Percentiles rank a stretch among this genome's conserved stretches.
phyloP scores from a whole-genome alignment of 805 yeast species.

The Monosporozyma aerobia region DNA sequence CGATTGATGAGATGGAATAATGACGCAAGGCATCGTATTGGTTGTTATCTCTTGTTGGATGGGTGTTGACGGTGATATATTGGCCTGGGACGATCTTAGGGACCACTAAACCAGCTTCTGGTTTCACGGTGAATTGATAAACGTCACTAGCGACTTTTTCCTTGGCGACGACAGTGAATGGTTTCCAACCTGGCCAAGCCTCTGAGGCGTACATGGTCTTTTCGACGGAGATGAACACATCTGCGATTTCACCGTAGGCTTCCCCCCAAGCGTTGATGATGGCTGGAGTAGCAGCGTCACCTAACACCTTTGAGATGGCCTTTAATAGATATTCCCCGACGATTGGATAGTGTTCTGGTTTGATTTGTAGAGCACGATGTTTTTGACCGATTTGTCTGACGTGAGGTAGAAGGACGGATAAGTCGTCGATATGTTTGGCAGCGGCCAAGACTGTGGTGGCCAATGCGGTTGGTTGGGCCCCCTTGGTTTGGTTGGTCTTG shows the following conservation, averaged over 20 bases:
- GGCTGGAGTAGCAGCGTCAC: slow-evolving; percentile 50
- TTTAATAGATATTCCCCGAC: slow-evolving; percentile 51
- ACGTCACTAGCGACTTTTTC: slow-evolving; percentile 40
- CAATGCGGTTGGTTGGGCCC: slow-evolving; percentile 53
- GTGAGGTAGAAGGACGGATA: slow-evolving; percentile 42
- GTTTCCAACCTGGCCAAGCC: slow-evolving; percentile 53
- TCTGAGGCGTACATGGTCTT: slow-evolving; percentile 36
- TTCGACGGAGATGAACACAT: slow-evolving; percentile 50
- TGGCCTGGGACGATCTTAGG: slow-evolving; percentile 32
- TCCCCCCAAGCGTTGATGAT: slow-evolving; percentile 55
- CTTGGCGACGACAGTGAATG: slow-evolving; percentile 37
- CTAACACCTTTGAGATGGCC: slow-evolving; percentile 47
- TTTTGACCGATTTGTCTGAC: slow-evolving; percentile 54
- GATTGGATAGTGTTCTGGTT: slow-evolving; percentile 56
- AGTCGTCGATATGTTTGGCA: slow-evolving; percentile 53
- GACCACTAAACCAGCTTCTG: slow-evolving; percentile 13
- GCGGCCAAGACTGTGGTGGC: slow-evolving; percentile 54
- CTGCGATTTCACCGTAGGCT: slow-evolving; percentile 58
- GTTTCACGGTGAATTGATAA: slow-evolving; percentile 42
- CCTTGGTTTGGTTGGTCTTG: slow-evolving; percentile 43
- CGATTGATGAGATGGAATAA: slow-evolving; percentile 44
- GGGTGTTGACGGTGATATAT: slow-evolving; percentile 32
- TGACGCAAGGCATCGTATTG: slow-evolving; percentile 43
- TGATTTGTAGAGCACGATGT: slow-evolving; percentile 55
- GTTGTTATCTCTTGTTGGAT: slow-evolving; percentile 30